phyloP scores from a whole-genome alignment of 768 basidiomycete species.

The Rhizopogon rudus region DNA sequence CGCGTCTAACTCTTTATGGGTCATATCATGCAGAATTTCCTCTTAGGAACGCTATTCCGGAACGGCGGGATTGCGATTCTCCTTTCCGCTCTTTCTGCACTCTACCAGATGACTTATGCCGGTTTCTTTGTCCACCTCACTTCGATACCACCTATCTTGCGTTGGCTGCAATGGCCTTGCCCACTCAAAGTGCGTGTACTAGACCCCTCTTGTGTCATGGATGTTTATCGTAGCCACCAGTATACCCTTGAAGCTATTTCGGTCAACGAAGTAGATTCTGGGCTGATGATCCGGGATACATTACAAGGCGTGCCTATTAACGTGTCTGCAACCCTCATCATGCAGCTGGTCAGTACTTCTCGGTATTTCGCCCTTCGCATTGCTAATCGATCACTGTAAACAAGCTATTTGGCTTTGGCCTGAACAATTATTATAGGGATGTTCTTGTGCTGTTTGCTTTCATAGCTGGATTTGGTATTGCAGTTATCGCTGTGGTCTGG shows the following conservation, averaged over 20 bases:
- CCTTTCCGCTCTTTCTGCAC: slow-evolving; percentile 66
- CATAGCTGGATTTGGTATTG: slow-evolving; percentile 71
- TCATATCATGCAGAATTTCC: slow-evolving; percentile 64
- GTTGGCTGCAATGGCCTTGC: slow-evolving; percentile 92
- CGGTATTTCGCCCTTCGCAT: background rate
- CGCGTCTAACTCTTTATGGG: background rate
- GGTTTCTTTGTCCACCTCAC: slow-evolving; percentile 90
- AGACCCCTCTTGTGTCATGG: background rate
- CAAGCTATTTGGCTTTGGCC: slow-evolving; percentile 83
- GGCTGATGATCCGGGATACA: slow-evolving; percentile 76
- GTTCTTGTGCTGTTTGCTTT: slow-evolving; percentile 85
- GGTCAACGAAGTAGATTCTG: slow-evolving; percentile 90
- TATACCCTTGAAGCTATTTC: slow-evolving; percentile 80
- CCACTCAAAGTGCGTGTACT: slow-evolving; percentile 52
- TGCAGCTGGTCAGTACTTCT: slow-evolving; percentile 61
- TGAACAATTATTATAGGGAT: slow-evolving; percentile 82
- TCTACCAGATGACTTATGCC: slow-evolving; percentile 85
- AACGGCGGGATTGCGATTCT: slow-evolving; percentile 92
- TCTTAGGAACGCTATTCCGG: slow-evolving; percentile 76
- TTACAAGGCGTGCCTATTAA: slow-evolving; percentile 79
- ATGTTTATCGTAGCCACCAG: slow-evolving; percentile 3
- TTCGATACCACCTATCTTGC: slow-evolving; percentile 82
- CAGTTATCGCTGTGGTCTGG: slow-evolving; percentile 76
- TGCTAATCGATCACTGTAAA: background rate
- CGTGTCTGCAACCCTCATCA: slow-evolving; percentile 78